These are phyloP conservation scores for Polychytrium aggregatum DNA, from an alignment of 192 early-diverging fungal genomes.

Conservation along the genomic window DNA sequence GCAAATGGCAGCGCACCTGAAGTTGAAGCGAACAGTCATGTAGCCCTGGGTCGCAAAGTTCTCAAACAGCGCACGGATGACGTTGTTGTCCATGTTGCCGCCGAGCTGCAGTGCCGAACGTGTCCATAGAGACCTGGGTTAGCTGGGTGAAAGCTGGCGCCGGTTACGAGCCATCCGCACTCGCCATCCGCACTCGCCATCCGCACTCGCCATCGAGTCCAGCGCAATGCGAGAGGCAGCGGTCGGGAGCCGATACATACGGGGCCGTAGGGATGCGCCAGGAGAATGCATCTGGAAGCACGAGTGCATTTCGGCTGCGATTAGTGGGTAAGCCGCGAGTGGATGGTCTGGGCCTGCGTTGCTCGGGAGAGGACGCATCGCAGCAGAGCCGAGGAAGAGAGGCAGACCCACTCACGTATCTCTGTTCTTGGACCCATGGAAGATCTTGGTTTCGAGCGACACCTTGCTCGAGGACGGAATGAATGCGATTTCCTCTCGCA, in stretches of 20 bases:
- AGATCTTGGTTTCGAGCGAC: constrained; percentile 5
- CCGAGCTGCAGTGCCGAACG: constrained; percentile 7
- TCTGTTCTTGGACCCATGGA: not conserved
- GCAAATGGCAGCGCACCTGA: constrained; percentile 2
- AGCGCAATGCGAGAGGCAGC: too few species aligned
- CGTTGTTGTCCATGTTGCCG: constrained; percentile 24
- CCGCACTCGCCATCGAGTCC: too few species aligned
- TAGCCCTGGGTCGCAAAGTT: constrained; percentile 14
- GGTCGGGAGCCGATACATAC: not conserved
- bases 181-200: too few species aligned
- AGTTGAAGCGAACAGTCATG: constrained; percentile 16
- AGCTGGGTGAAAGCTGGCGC: too few species aligned
- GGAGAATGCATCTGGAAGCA: constrained; percentile 8
- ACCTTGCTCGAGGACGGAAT: constrained; percentile 8
- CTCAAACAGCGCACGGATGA: constrained; percentile 11
- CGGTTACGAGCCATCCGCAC: too few species aligned
- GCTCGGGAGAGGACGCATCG: too few species aligned
- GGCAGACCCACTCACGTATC: constrained; percentile 9
- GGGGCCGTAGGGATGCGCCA: constrained; percentile 23
- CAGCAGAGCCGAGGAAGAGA: too few species aligned
- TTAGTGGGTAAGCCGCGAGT: too few species aligned
- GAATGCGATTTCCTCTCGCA: constrained; percentile 3
- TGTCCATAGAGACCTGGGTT: too few species aligned
- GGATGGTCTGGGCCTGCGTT: too few species aligned
- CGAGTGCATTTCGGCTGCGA: too few species aligned